Evolutionary conservation across 371 early-diverging fungal genomes (phyloP).

Genomic region (Mucor mucedo): DNA sequence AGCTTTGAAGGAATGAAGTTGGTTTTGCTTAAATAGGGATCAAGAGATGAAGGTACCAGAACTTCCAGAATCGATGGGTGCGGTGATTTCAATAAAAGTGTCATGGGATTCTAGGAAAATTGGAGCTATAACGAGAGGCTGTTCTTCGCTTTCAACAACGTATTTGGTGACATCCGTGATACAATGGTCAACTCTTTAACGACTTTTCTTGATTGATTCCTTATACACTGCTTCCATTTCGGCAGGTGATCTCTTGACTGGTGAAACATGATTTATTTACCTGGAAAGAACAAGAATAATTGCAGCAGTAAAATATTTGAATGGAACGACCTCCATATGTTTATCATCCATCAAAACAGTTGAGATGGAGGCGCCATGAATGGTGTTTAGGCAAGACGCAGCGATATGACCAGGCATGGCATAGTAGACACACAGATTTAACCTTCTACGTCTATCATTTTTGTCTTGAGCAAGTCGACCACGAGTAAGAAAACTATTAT

Average conservation of each 20-base stretch:
- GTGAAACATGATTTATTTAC: background rate
- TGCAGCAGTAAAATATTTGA: background rate
- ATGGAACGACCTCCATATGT: background rate
- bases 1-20: background rate
- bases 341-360: background rate
- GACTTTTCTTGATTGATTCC: background rate
- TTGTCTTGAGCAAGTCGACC: background rate
- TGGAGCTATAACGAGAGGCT: background rate
- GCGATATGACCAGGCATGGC: background rate
- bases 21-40: background rate
- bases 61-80: slow-evolving; percentile 1
- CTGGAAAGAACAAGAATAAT: background rate
- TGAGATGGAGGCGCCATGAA: background rate
- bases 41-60: background rate
- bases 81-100: background rate
- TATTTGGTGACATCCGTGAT: background rate
- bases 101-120: background rate
- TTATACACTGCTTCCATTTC: background rate
- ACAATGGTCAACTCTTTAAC: background rate
- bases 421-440: background rate
- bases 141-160: background rate
- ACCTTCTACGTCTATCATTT: background rate
- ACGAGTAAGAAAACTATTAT: background rate
- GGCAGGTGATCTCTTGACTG: background rate
- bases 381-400: background rate